phyloP scores from a whole-genome alignment of 164 flowering plant genomes.

The Tetrastigma voinierianum region DNA sequence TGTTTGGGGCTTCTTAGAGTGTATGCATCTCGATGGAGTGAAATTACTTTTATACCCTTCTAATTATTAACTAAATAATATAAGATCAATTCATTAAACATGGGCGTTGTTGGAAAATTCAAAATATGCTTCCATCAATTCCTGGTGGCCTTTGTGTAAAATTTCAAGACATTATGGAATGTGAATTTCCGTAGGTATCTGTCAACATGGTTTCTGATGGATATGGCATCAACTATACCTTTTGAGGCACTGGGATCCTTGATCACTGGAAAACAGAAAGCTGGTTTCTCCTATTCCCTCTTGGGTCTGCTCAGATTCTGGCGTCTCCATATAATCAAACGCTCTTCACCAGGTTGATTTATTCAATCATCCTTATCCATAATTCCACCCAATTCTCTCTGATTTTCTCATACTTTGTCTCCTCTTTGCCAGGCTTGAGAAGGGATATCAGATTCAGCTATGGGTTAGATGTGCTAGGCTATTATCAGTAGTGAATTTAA shows the following conservation, averaged over 20 bases:
- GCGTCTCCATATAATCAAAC: conserved; percentile 77
- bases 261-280: conserved; percentile 50
- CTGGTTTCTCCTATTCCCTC: conserved; percentile 47
- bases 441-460: conserved; percentile 90
- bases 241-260: conserved; percentile 56
- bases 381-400: neutral
- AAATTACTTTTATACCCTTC: too few relatives aligned
- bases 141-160: too few relatives aligned
- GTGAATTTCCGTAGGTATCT: conserved; percentile 48
- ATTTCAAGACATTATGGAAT: too few relatives aligned
- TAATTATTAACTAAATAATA: too few relatives aligned
- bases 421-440: conserved; percentile 69
- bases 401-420: neutral
- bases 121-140: too few relatives aligned
- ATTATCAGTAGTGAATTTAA: conserved; percentile 49
- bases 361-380: neutral
- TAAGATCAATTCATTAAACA: too few relatives aligned
- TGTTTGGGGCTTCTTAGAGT: too few relatives aligned
- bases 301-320: conserved; percentile 78
- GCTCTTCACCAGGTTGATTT: conserved; percentile 71
- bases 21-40: too few relatives aligned
- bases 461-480: conserved; percentile 82
- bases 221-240: conserved; percentile 88
- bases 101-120: too few relatives aligned
- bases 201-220: conserved; percentile 91